Conservation (phyloP, 2,329 filamentous ascomycete genomes). For the Aspergillus glaucus region DNA sequence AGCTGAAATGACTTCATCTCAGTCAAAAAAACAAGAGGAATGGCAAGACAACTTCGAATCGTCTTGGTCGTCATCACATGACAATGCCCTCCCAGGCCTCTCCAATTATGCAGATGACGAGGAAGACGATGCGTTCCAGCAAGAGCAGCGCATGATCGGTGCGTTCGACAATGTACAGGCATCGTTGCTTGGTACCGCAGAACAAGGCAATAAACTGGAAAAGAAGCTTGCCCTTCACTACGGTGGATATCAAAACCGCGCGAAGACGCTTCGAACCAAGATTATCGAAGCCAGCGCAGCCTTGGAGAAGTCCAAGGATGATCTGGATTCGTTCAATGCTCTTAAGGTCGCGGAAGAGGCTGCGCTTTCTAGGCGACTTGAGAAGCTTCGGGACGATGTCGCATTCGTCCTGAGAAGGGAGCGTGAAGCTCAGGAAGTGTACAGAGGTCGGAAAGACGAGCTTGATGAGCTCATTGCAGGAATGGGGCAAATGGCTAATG, state of each 20-base stretch:
- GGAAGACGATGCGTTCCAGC: conserved; percentile 56
- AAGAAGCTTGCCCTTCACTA: conserved; percentile 86
- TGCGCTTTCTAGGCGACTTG: conserved; percentile 65
- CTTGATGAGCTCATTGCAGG: conserved; percentile 52
- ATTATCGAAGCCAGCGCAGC: conserved; percentile 68
- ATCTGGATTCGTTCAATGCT: conserved; percentile 67
- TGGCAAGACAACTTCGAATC: conserved; percentile 45
- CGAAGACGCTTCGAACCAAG: conserved; percentile 73
- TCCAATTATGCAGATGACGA: conserved; percentile 74
- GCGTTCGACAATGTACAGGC: conserved; percentile 73
- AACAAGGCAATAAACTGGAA: conserved; percentile 78
- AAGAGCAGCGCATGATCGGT: conserved; percentile 55
- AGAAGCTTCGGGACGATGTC: conserved; percentile 74
- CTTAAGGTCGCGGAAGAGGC: conserved; percentile 74
- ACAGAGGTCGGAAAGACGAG: conserved; percentile 70
- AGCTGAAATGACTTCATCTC: conserved; percentile 55
- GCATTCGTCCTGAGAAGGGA: conserved; percentile 72
- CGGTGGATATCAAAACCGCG: conserved; percentile 82
- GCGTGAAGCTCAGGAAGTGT: conserved; percentile 83
- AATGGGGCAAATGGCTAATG: conserved; percentile 28
- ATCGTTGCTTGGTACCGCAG: conserved; percentile 65
- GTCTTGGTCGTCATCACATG: conserved; percentile 47
- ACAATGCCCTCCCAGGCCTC: conserved; percentile 61
- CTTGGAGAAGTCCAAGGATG: conserved; percentile 64
- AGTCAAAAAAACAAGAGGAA: conserved; percentile 45